Conservation (phyloP, 441 rosid genomes). For the Aquilaria agallochum region DNA sequence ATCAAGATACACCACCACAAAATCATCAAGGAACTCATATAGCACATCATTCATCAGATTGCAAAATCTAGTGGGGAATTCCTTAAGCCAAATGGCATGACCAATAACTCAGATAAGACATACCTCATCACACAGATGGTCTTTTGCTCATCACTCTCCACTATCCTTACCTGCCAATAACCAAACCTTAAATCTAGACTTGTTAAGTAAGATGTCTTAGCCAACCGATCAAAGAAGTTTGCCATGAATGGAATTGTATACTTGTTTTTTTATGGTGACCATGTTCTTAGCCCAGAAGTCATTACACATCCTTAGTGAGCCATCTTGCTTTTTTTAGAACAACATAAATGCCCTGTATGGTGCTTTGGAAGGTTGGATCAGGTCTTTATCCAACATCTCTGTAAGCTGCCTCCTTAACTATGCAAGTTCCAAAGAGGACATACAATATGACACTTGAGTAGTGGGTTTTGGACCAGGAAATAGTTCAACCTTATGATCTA, state of each 20-base stretch:
- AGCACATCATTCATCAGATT: background rate
- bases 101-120: too few species aligned
- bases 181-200: too few species aligned
- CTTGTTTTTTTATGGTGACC: too few species aligned
- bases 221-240: background rate
- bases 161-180: too few species aligned
- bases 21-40: background rate
- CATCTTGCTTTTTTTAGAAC: too few species aligned
- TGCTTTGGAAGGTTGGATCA: background rate
- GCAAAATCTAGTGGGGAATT: slow-evolving; percentile 5
- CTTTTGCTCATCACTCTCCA: too few species aligned
- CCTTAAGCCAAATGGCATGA: background rate
- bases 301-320: too few species aligned
- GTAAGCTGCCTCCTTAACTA: background rate
- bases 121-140: too few species aligned
- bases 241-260: too few species aligned
- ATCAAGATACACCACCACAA: background rate
- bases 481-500: slow-evolving; percentile 4
- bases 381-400: background rate
- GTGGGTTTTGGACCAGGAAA: background rate
- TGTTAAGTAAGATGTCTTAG: too few species aligned
- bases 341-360: background rate
- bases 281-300: too few species aligned
- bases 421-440: background rate
- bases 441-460: background rate